phyloP scores from a whole-genome alignment of 805 yeast genomes.

The Hanseniaspora nectarophila region DNA sequence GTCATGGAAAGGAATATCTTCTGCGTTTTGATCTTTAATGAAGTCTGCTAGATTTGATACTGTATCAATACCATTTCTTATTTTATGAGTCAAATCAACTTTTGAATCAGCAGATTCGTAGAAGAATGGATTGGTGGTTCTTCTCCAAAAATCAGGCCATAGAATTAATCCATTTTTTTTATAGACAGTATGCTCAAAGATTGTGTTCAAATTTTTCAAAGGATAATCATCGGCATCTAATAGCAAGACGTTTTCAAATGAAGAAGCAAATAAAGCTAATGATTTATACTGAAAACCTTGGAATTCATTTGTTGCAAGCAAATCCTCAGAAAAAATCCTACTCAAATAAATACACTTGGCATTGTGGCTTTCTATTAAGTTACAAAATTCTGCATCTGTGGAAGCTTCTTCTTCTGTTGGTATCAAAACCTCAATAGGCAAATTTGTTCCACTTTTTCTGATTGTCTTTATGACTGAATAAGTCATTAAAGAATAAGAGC shows the following conservation, averaged over 20 bases:
- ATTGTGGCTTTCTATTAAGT: slow-evolving; percentile 34
- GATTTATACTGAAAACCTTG: slow-evolving; percentile 57
- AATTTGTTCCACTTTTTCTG: slow-evolving; percentile 44
- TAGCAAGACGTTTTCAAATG: slow-evolving; percentile 61
- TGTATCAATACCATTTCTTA: slow-evolving; percentile 25
- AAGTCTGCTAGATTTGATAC: slow-evolving; percentile 14
- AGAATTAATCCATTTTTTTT: slow-evolving; percentile 41
- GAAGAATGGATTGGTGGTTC: slow-evolving; percentile 52
- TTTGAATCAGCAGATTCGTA: slow-evolving; percentile 41
- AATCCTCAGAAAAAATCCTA: slow-evolving; percentile 38
- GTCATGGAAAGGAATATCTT: slow-evolving; percentile 42
- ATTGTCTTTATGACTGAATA: slow-evolving; percentile 51
- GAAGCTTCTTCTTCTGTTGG: slow-evolving; percentile 54
- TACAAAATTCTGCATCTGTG: slow-evolving; percentile 54
- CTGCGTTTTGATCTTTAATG: slow-evolving; percentile 16
- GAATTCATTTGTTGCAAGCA: slow-evolving; percentile 33
- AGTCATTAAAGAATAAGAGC: slow-evolving; percentile 60
- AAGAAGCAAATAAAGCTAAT: slow-evolving; percentile 59
- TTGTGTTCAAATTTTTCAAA: slow-evolving; percentile 36
- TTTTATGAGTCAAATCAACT: slow-evolving; percentile 29
- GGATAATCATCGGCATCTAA: slow-evolving; percentile 66
- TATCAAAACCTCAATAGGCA: slow-evolving; percentile 68
- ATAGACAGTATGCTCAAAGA: slow-evolving; percentile 38
- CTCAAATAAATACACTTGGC: slow-evolving; percentile 50
- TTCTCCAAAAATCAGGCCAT: slow-evolving; percentile 71